Conservation (phyloP, 2,329 filamentous ascomycete genomes). For the Chalara sp. region DNA sequence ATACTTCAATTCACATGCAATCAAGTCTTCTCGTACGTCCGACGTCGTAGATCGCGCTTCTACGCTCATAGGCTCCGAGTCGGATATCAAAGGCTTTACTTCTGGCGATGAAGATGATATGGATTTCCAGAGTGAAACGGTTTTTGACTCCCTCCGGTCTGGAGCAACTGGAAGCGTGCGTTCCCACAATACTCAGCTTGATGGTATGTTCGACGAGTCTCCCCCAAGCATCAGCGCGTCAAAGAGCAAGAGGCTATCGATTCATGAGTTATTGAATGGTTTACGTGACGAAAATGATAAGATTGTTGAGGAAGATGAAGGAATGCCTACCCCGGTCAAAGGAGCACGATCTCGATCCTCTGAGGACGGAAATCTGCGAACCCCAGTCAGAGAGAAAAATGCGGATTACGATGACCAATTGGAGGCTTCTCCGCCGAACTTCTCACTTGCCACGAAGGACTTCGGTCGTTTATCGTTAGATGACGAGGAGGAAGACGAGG, state of each 20-base stretch:
- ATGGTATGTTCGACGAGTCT: constrained; percentile 78
- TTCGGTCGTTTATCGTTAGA: constrained; percentile 49
- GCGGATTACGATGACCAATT: constrained; percentile 13
- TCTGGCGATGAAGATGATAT: constrained; percentile 71
- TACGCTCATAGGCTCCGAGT: constrained; percentile 63
- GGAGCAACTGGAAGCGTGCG: constrained; percentile 60
- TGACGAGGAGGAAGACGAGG: constrained; percentile 58
- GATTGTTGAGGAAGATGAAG: constrained; percentile 59
- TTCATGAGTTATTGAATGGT: constrained; percentile 33
- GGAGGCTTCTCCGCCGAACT: constrained; percentile 25
- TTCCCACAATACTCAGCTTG: constrained; percentile 63
- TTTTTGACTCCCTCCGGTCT: constrained; percentile 72
- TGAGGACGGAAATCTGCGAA: constrained; percentile 11
- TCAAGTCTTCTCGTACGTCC: constrained; percentile 16
- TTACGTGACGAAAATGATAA: constrained; percentile 47
- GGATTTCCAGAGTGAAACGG: constrained; percentile 71
- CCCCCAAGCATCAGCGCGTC: constrained; percentile 49
- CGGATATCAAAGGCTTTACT: constrained; percentile 55
- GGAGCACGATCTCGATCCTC: constrained; percentile 9
- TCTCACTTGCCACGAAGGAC: constrained; percentile 29
- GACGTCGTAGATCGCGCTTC: constrained; percentile 39
- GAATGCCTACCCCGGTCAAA: constrained; percentile 40
- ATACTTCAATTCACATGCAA: constrained; percentile 14
- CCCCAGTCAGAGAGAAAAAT: constrained; percentile 10
- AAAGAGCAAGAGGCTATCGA: constrained; percentile 23